Conservation (phyloP, 768 basidiomycete genomes). For the Boletus vinaceobasis region DNA sequence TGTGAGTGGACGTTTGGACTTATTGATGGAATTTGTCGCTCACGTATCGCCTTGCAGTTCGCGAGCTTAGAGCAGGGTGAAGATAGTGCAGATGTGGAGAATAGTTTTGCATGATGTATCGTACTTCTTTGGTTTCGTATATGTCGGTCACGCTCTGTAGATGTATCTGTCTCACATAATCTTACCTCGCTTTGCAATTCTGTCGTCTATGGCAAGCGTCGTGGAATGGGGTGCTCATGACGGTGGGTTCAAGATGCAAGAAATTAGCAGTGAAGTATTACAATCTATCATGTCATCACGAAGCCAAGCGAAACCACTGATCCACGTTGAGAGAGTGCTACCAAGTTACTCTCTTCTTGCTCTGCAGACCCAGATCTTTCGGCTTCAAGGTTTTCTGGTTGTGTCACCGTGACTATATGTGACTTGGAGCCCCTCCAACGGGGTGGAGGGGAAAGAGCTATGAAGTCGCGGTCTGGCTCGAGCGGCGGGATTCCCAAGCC, state of each 20-base stretch:
- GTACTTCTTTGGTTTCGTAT: conserved; percentile 2
- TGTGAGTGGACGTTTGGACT: conserved; percentile 42
- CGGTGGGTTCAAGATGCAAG: conserved; percentile 8
- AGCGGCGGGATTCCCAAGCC: conserved; percentile 17
- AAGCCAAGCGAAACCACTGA: conserved; percentile 55
- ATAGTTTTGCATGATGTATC: conserved; percentile 74
- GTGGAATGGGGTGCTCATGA: neutral
- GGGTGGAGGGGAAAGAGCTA: conserved; percentile 62
- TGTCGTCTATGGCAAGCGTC: neutral
- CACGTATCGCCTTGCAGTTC: conserved; percentile 48
- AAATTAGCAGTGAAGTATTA: conserved; percentile 11
- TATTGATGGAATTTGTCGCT: neutral
- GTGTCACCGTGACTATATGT: conserved; percentile 26
- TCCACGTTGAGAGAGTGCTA: conserved; percentile 46
- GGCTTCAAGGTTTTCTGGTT: conserved; percentile 8
- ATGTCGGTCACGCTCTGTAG: conserved; percentile 12
- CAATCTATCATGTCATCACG: conserved; percentile 38
- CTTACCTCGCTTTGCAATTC: neutral
- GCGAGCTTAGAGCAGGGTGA: conserved; percentile 88
- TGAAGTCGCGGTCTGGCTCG: conserved; percentile 36
- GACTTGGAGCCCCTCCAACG: conserved; percentile 59
- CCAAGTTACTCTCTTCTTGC: conserved; percentile 10
- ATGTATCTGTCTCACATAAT: conserved; percentile 11
- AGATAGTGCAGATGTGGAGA: conserved; percentile 94
- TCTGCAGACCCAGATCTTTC: conserved; percentile 8